These are phyloP conservation scores for Fraxinus paxiana DNA, from an alignment of 305 asterid species.

Conservation along the genomic window DNA sequence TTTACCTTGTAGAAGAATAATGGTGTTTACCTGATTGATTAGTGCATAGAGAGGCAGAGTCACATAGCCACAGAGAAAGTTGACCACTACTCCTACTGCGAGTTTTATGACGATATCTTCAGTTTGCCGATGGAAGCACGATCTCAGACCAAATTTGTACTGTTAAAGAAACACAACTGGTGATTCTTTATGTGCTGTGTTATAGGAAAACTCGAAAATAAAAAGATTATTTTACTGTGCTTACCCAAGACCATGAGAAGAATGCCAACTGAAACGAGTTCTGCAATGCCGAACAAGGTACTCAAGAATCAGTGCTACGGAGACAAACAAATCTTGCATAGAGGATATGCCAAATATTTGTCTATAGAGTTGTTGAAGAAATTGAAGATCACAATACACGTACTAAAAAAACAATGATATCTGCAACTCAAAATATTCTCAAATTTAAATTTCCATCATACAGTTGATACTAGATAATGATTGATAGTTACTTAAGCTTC, in stretches of 20 bases:
- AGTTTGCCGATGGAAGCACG: conserved; percentile 64
- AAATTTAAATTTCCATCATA: neutral
- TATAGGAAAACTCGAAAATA: neutral
- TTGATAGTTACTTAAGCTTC: neutral
- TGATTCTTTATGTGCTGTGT: neutral
- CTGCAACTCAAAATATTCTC: neutral
- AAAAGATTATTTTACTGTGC: conserved; percentile 14
- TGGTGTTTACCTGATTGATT: conserved; percentile 52
- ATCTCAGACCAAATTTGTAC: conserved; percentile 54
- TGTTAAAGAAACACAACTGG: conserved; percentile 24
- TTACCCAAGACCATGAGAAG: conserved; percentile 76
- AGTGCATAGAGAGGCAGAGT: conserved; percentile 66
- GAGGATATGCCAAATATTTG: neutral
- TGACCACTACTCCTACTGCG: conserved; percentile 54
- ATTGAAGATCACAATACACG: neutral
- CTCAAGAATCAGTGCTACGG: neutral
- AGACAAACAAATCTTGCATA: neutral
- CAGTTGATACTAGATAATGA: neutral
- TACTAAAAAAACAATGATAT: neutral
- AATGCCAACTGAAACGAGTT: conserved; percentile 78
- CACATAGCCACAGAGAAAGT: conserved; percentile 68
- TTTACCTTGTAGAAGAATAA: neutral
- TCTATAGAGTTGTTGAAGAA: neutral
- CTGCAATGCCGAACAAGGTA: conserved; percentile 33
- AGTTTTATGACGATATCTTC: conserved; percentile 50